Evolutionary conservation across 2,329 filamentous ascomycete genomes (phyloP).

Genomic region (Aspergillus persii): DNA sequence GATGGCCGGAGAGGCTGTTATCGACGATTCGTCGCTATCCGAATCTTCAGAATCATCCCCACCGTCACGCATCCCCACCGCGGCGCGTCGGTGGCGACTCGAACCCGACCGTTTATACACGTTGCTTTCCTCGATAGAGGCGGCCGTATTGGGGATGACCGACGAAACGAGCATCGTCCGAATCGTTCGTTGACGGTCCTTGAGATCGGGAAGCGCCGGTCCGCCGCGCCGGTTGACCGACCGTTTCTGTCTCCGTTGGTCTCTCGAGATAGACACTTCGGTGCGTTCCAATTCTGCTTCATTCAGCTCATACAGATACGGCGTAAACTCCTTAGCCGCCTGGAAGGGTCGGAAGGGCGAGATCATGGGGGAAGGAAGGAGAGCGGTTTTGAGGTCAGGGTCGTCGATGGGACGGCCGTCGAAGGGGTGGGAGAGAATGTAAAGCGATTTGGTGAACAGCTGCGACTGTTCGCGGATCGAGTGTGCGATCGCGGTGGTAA

Average conservation of each 20-base stretch:
- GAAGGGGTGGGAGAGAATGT: slow-evolving; percentile 90
- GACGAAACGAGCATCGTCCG: slow-evolving; percentile 89
- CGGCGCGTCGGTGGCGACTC: slow-evolving; percentile 57
- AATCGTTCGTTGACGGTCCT: slow-evolving; percentile 89
- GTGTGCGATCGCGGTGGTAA: slow-evolving; percentile 95
- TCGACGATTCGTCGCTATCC: slow-evolving; percentile 82
- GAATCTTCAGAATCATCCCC: slow-evolving; percentile 83
- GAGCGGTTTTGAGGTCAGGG: slow-evolving; percentile 78
- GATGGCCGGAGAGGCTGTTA: slow-evolving; percentile 75
- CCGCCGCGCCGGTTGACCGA: slow-evolving; percentile 92
- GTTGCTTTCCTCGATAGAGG: slow-evolving; percentile 76
- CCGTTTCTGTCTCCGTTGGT: slow-evolving; percentile 90
- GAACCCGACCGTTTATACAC: slow-evolving; percentile 77
- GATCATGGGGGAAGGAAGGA: slow-evolving; percentile 79
- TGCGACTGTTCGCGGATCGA: slow-evolving; percentile 96
- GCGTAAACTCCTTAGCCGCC: slow-evolving; percentile 88
- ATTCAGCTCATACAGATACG: slow-evolving; percentile 89
- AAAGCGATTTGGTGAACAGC: slow-evolving; percentile 88
- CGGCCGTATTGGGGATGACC: slow-evolving; percentile 82
- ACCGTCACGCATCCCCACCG: slow-evolving; percentile 56
- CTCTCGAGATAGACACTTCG: slow-evolving; percentile 87
- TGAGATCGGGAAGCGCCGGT: slow-evolving; percentile 90
- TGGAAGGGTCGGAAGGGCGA: slow-evolving; percentile 86
- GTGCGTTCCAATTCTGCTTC: slow-evolving; percentile 87
- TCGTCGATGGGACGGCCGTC: slow-evolving; percentile 93